Evolutionary conservation across 345 rosid species (phyloP).

Genomic region (Combretum micranthum): DNA sequence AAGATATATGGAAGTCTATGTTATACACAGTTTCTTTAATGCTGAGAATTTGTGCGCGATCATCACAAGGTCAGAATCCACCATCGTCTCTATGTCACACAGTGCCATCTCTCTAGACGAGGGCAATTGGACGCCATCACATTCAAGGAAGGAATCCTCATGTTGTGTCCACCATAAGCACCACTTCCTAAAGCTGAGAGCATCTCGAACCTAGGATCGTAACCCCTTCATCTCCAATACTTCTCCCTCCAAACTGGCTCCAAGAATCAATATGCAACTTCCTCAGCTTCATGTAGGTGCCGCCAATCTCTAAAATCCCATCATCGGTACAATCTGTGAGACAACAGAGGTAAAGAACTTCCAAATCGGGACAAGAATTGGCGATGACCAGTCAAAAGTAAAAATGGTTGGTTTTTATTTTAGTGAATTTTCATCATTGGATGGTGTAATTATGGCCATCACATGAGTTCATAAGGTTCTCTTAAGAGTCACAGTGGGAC

Average conservation of each 20-base stretch:
- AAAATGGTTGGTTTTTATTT: too few relatives aligned
- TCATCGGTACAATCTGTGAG: slow-evolving; percentile 32
- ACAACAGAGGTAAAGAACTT: slow-evolving; percentile 28
- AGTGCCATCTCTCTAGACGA: slow-evolving; percentile 32
- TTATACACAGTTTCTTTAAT: slow-evolving; percentile 45
- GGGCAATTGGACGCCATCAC: slow-evolving; percentile 29
- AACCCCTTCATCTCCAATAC: slow-evolving; percentile 27
- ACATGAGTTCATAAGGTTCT: too few relatives aligned
- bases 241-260: slow-evolving; percentile 30
- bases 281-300: slow-evolving; percentile 23
- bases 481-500: too few relatives aligned
- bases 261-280: slow-evolving; percentile 42
- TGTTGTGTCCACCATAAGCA: slow-evolving; percentile 29
- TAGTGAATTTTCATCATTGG: too few relatives aligned
- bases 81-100: slow-evolving; percentile 31
- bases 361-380: slow-evolving; percentile 22
- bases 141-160: slow-evolving; percentile 15
- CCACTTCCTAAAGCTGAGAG: slow-evolving; percentile 26
- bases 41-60: slow-evolving; percentile 29
- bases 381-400: slow-evolving; percentile 29
- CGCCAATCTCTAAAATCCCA: slow-evolving; percentile 28
- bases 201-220: slow-evolving; percentile 17
- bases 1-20: too few relatives aligned
- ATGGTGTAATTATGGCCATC: too few relatives aligned
- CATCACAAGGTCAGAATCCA: slow-evolving; percentile 24